Evolutionary conservation across 257 asterid species (phyloP), one percentile per base, ranked within the genome.

Genomic region (Handroanthus guayacan): DNA sequence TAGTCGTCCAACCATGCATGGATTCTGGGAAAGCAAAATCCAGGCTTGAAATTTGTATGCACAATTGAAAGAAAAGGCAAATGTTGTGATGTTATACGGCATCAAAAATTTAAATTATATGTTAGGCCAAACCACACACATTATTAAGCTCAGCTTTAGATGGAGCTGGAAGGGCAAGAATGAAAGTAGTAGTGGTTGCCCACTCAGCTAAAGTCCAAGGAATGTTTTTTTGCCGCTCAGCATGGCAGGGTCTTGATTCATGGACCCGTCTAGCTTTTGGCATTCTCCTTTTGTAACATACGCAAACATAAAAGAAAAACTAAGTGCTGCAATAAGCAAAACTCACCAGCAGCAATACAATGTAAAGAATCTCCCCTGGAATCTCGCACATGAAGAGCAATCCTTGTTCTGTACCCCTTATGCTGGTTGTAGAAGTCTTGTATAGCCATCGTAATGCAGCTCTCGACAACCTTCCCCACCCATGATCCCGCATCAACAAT

Each of bases 281-380:
- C 39, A 58, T 10, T 25, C 39, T 25, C 31, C 64, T 8, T 5
- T 58, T 9, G 31, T 58, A 58, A 10, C 11, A 25, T 31, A 38
- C 17, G n/a, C 51, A 7, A 20, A 18, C 13, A 18, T 17, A 17
- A 25, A 44, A n/a, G 51, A 25, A 25, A 25, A 5, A n/a, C 36
- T 2, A 17, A 52, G 43, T 31, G 11, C 31, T 12, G 62, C 43
- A 31, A 13, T 16, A 18, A 39, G 41, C 9, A 10, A 36, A 68
- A 61, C 81, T 71, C 62, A 79, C 86, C 81, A 61, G 79, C 65
- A 31, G 79, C 56, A 16, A 60, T 65, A 68, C 56, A 67, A 18
- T 36, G 71, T 52, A 82, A 56, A n/a, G 86, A 67, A 66, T 75
- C 81, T 34, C 81, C 83, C 43, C 37, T 48, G 20, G 83, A 74